Evolutionary conservation across 2,329 filamentous ascomycete genomes (phyloP).

Genomic region (Paraphaeosphaeria minitans): DNA sequence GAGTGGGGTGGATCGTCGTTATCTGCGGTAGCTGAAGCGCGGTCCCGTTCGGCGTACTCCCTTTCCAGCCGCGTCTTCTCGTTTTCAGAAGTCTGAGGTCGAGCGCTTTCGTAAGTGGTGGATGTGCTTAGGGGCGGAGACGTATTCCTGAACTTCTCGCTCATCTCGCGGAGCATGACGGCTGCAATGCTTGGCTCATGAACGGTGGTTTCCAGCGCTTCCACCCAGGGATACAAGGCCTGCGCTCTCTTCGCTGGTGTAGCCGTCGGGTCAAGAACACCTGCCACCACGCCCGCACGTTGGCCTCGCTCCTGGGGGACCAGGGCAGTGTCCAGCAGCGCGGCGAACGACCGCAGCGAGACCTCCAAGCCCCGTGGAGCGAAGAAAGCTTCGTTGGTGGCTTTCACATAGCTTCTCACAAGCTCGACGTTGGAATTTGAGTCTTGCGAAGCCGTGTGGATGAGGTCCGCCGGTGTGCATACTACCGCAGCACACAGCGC

Average conservation of each 20-base stretch:
- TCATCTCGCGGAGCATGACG: slow-evolving; percentile 25
- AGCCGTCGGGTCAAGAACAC: slow-evolving; percentile 18
- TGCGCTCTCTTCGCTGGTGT: slow-evolving; percentile 27
- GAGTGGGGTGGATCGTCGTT: slow-evolving; percentile 36
- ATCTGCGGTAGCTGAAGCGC: slow-evolving; percentile 9
- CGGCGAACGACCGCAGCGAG: slow-evolving; percentile 29
- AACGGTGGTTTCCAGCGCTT: slow-evolving; percentile 31
- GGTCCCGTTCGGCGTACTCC: background rate
- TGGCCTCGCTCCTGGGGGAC: slow-evolving; percentile 32
- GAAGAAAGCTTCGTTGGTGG: slow-evolving; percentile 42
- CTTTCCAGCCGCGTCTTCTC: slow-evolving; percentile 7
- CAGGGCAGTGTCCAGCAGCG: slow-evolving; percentile 25
- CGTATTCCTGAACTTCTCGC: slow-evolving; percentile 14
- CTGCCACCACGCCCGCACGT: slow-evolving; percentile 24
- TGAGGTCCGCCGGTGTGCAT: slow-evolving; percentile 14
- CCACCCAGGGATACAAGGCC: slow-evolving; percentile 38
- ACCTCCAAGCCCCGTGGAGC: slow-evolving; percentile 36
- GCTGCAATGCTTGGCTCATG: slow-evolving; percentile 22
- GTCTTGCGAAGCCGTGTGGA: background rate
- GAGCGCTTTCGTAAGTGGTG: background rate
- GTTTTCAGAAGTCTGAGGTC: background rate
- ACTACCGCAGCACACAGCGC: slow-evolving; percentile 26
- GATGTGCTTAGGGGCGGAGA: background rate
- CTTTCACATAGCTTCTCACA: slow-evolving; percentile 29
- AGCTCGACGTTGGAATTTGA: slow-evolving; percentile 10